phyloP scores from a whole-genome alignment of 2,329 filamentous ascomycete species.

The Xylariaceae sp. region DNA sequence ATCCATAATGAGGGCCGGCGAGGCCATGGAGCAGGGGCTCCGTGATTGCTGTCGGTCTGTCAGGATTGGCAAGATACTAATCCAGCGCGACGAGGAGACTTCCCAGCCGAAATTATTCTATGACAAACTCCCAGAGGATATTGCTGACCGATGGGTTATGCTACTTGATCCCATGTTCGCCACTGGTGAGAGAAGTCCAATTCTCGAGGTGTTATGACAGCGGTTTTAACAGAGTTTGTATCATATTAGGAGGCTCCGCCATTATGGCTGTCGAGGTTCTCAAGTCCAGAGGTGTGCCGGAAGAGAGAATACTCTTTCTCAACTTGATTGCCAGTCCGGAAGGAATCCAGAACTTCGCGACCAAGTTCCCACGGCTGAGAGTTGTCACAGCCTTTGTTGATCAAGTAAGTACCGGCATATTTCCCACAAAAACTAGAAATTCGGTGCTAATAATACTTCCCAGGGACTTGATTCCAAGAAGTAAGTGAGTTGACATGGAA shows the following conservation, averaged over 20 bases:
- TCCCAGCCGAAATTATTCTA: constrained; percentile 90
- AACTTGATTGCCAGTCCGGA: constrained; percentile 97
- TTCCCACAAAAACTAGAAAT: background rate
- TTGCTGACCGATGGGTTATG: constrained; percentile 87
- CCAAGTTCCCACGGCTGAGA: constrained; percentile 81
- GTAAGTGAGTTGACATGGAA: constrained; percentile 49
- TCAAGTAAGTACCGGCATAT: constrained; percentile 45
- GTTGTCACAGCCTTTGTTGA: constrained; percentile 97
- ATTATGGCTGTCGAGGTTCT: constrained; percentile 96
- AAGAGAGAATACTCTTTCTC: constrained; percentile 91
- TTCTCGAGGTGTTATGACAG: background rate
- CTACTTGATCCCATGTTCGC: constrained; percentile 98
- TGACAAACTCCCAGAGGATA: constrained; percentile 94
- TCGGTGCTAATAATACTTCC: constrained; percentile 21
- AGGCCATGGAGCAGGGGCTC: constrained; percentile 97
- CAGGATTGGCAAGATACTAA: constrained; percentile 95
- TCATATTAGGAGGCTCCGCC: constrained; percentile 72
- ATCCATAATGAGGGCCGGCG: constrained; percentile 95
- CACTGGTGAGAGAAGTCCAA: constrained; percentile 59
- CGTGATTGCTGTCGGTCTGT: constrained; percentile 97
- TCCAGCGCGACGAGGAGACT: constrained; percentile 96
- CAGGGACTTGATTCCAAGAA: constrained; percentile 94
- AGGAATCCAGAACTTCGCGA: constrained; percentile 83
- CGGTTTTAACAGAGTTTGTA: constrained; percentile 13
- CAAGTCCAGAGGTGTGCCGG: constrained; percentile 83